Evolutionary conservation across 345 rosid species (phyloP).

Genomic region (Hibiscus tridactylites): DNA sequence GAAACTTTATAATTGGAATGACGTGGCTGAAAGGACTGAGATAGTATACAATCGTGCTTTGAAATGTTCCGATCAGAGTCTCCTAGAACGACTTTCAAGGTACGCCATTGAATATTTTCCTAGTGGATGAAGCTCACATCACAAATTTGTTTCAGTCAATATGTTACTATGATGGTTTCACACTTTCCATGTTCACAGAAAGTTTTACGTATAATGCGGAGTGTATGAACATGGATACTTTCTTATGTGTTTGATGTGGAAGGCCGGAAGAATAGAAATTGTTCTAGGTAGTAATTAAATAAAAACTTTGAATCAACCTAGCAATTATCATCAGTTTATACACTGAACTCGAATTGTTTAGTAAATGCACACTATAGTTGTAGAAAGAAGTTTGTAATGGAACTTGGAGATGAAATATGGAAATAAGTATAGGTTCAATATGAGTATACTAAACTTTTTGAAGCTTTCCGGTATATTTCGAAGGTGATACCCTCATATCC

Average conservation of each 20-base stretch:
- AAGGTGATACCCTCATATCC: neutral
- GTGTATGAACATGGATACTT: neutral
- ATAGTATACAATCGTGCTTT: constrained; percentile 74
- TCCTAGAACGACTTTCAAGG: constrained; percentile 58
- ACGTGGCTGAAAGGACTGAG: constrained; percentile 91
- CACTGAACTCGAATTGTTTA: neutral
- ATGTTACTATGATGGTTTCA: neutral
- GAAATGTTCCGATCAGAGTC: constrained; percentile 56
- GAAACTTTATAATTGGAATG: constrained; percentile 89
- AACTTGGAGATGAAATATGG: neutral
- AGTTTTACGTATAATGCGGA: neutral
- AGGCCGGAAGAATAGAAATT: neutral
- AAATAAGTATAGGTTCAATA: neutral
- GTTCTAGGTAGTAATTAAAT: neutral
- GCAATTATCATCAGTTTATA: neutral
- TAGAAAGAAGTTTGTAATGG: neutral
- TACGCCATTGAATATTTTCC: constrained; percentile 19
- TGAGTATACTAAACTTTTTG: neutral
- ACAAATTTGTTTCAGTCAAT: neutral
- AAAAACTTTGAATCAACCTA: neutral
- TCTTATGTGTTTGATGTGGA: neutral
- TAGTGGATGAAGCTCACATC: neutral
- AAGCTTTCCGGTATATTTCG: neutral
- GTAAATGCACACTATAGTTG: neutral
- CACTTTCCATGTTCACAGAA: neutral